Base-by-base conservation (phyloP, 371 early-diverging fungal species). In the Blastocladiella emersonii region DNA sequence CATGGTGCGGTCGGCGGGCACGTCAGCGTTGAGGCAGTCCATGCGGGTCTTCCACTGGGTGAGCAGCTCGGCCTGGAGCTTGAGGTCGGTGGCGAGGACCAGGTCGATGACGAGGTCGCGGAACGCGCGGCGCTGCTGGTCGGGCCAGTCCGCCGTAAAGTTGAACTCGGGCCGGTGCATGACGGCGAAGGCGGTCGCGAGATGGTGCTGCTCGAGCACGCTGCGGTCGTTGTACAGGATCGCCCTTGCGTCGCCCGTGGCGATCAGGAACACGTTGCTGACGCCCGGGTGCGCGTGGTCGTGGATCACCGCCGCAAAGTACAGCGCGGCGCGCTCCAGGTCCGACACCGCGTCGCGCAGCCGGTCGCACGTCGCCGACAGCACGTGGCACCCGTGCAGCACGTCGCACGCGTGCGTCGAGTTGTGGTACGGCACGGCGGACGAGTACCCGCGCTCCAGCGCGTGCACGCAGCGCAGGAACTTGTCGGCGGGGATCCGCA, bases 161-260 rank as follows among this genome's bases (percentile, higher is more conserved):
- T 80, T 77, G 66, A 69, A 67, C 51, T 78, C 75, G n/a, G 71
- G 64, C 34, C 66, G 44, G 13, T 49, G 57, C 53, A 81, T 62
- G 2, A 79, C 57, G 6, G 45, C 27, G 56, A 79, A 78, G 3
- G 80, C 69, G 5, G 72, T 62, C 3, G 81, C 72, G 19, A 69
- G 56, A 57, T 81, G 81, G 62, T 81, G 79, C 57, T 78, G 77
- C 62, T 81, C 81, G 30, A 81, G 67, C 7, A 81, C 75, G 1
- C 78, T 71, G 34, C 68, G 66, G 64, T 81, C 81, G 61, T 79
- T 79, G 67, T 81, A 81, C n/a, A 75, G 66, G 23, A 77, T 68
- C 1, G 81, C 77, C 39, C 68, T 65, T 21, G 64, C 49, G 68
- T 32, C 76, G 66, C 67, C 37, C 37, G 19, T 59, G 15, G 64